phyloP scores from a whole-genome alignment of 805 yeast genomes.

The Candida incommunis region DNA sequence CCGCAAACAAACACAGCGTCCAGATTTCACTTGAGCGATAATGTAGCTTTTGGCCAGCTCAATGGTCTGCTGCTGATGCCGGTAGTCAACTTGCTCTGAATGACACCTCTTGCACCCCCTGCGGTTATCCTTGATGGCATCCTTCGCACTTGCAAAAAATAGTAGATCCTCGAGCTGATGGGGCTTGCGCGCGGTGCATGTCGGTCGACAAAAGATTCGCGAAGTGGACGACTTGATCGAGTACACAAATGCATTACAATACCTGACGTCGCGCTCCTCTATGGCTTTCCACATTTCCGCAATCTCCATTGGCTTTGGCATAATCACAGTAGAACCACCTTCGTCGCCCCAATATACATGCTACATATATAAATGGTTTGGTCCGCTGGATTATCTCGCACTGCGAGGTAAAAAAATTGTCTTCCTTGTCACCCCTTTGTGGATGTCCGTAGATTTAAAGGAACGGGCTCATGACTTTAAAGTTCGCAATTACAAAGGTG shows the following conservation, averaged over 20 bases:
- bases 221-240: background rate
- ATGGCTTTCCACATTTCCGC: background rate
- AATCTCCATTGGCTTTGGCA: background rate
- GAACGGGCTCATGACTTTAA: background rate
- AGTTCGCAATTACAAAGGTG: background rate
- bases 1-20: background rate
- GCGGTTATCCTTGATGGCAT: background rate
- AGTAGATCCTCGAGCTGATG: background rate
- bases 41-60: background rate
- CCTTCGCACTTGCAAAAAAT: background rate
- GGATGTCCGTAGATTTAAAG: no score
- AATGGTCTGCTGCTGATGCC: background rate
- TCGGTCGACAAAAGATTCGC: background rate
- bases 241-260: slow-evolving; percentile 1
- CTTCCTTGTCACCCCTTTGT: no score
- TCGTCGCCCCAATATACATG: no score
- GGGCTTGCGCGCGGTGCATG: background rate
- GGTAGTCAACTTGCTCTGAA: background rate
- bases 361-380: no score
- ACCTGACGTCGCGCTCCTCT: background rate
- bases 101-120: background rate
- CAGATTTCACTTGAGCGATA: background rate
- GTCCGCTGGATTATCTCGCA: no score
- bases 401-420: no score
- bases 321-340: no score